Conservation (phyloP, 495 filamentous ascomycete genomes). For the Parathielavia appendiculata region DNA sequence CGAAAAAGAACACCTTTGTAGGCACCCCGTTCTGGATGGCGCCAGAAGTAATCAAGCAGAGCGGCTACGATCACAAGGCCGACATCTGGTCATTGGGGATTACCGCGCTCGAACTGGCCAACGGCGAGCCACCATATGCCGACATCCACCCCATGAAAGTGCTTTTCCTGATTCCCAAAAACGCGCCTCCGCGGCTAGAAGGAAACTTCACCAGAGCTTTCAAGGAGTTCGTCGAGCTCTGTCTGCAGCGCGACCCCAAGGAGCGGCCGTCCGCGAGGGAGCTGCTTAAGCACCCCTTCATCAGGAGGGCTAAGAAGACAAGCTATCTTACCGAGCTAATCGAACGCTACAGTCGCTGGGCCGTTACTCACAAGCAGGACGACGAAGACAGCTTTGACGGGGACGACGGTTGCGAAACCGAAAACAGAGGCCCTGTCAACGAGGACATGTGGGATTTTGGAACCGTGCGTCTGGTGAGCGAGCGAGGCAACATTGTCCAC, state of each 20-base stretch:
- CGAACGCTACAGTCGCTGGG: constrained; percentile 82
- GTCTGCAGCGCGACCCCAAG: constrained; percentile 78
- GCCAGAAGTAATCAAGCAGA: constrained; percentile 97
- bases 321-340: constrained; percentile 90
- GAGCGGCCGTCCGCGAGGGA: constrained; percentile 85
- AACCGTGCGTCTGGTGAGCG: constrained; percentile 69
- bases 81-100: constrained; percentile 99
- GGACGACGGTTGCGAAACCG: constrained; percentile 35
- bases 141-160: constrained; percentile 99
- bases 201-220: constrained; percentile 85
- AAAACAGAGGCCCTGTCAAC: constrained; percentile 43
- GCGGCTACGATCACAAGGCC: constrained; percentile 96
- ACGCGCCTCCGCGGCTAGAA: constrained; percentile 73
- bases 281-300: constrained; percentile 81
- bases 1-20: constrained; percentile 98
- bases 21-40: constrained; percentile 99
- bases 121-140: constrained; percentile 90
- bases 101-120: constrained; percentile 87
- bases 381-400: constrained; percentile 44
- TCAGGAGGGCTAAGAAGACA: constrained; percentile 83
- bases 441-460: constrained; percentile 97
- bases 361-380: constrained; percentile 61
- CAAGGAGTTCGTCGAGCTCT: constrained; percentile 90
- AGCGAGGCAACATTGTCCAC: constrained; percentile 45
- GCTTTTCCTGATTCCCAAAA: constrained; percentile 93